Evolutionary conservation across 306 rosid species (phyloP).

Genomic region (Parietaria judaica): DNA sequence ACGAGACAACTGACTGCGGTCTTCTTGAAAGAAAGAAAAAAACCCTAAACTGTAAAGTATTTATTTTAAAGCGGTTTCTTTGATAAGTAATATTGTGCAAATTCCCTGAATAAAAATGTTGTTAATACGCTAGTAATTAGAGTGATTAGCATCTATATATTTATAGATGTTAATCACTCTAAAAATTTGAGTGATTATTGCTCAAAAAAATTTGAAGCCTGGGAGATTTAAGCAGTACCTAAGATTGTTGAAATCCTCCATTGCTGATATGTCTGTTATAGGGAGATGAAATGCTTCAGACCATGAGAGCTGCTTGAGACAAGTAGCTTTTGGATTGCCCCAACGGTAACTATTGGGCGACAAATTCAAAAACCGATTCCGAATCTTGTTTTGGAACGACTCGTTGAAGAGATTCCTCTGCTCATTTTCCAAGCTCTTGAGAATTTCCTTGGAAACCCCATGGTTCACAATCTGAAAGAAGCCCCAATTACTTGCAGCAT

Average conservation of each 20-base stretch:
- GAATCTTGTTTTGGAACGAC: conserved; percentile 36
- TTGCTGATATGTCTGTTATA: conserved; percentile 6
- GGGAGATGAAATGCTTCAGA: conserved; percentile 59
- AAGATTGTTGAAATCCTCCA: neutral
- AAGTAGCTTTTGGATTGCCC: conserved; percentile 58
- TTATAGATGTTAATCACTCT: too few relatives aligned
- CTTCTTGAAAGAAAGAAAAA: too few relatives aligned
- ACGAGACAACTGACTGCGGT: too few relatives aligned
- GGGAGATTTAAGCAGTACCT: too few relatives aligned
- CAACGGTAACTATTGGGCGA: conserved; percentile 43
- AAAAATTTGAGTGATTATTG: too few relatives aligned
- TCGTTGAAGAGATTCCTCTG: conserved; percentile 34
- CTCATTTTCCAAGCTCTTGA: conserved; percentile 31
- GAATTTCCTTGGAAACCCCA: conserved; percentile 38
- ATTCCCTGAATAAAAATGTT: too few relatives aligned
- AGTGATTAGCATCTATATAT: too few relatives aligned
- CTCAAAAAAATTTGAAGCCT: too few relatives aligned
- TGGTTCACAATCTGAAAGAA: conserved; percentile 64
- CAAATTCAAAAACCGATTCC: conserved; percentile 27
- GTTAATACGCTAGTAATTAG: too few relatives aligned
- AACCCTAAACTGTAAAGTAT: too few relatives aligned
- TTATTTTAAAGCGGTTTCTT: too few relatives aligned
- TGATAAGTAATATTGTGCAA: too few relatives aligned
- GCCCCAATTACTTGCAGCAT: conserved; percentile 55
- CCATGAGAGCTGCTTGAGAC: conserved; percentile 47